These are phyloP conservation scores for Aegilops tauschii DNA, from an alignment of 176 grass and related monocot genomes.

Conservation along the genomic window DNA sequence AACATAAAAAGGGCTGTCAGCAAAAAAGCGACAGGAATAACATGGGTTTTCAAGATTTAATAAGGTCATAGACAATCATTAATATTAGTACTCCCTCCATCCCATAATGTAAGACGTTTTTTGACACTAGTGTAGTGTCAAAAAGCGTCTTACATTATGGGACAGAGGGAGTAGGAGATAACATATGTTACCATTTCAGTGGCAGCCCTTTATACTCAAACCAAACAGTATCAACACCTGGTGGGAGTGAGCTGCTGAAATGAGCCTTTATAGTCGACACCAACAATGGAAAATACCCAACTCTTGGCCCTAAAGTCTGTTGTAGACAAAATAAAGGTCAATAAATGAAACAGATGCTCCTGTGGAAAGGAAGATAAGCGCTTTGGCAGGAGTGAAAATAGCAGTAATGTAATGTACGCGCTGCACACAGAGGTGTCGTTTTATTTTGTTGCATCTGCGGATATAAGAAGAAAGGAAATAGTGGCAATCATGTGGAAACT, in stretches of 20 bases:
- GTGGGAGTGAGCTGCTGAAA: conserved; percentile 79
- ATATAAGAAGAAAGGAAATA: background rate
- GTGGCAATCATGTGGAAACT: background rate
- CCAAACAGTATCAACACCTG: conserved; percentile 86
- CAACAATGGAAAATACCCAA: conserved; percentile 84
- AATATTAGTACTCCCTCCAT: background rate
- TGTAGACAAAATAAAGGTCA: conserved; percentile 7
- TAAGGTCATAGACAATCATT: background rate
- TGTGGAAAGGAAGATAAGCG: background rate
- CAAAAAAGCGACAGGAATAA: background rate
- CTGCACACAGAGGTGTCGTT: background rate
- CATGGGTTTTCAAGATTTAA: background rate
- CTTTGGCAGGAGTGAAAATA: background rate
- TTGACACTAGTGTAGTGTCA: too few relatives aligned
- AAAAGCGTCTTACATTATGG: too few relatives aligned
- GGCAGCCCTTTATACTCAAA: conserved; percentile 97
- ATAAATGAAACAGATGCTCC: background rate
- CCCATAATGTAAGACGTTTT: too few relatives aligned
- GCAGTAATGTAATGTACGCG: background rate
- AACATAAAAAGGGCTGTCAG: conserved; percentile 6
- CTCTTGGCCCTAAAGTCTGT: conserved; percentile 78
- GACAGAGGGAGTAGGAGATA: background rate
- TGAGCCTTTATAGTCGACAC: conserved; percentile 85
- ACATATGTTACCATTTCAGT: conserved; percentile 71
- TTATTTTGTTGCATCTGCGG: background rate